Base-by-base conservation (phyloP, 306 rosid species). In the Cucurbita maxima region DNA sequence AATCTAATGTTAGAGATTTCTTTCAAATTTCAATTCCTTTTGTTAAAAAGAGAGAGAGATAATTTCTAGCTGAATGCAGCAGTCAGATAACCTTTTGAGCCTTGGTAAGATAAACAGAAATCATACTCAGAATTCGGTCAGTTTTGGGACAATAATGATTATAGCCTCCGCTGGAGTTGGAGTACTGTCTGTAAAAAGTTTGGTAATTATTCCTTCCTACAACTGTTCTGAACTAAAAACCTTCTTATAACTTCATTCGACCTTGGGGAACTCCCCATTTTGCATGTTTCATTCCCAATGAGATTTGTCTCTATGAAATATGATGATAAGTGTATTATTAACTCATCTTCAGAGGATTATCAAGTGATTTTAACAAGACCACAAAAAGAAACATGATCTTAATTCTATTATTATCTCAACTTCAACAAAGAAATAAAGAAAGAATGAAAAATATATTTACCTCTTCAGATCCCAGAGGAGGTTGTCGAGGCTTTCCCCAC, bases 401-500 rank as follows among this genome's bases (percentile, higher is more conserved):
- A 25, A 67, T 48, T 14, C 18, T 37, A 52, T 19, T 43, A 37
- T 14, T 52, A 68, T 19, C 55, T 62, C 81, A 78, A 50, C n/a
- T 66, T 62, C 14, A 36, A 80, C 14, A 50, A 61, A 36, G 20
- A 34, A 60, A 12, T 15, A 36, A 60, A 37, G 3, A 61, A 59
- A 61, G 22, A 12, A n/a, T 18, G 72, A 75, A 82, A 63, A 8
- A n/a, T 10, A 51, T 59, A 44, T 84, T 79, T 82, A 92, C 99
- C 96, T 95, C 97, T 77, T 78, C 86, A 84, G 85, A 78, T 59
- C 83, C 91, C 79, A 95, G 83, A 64, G 99, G 91, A 57, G 90
- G 78, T 75, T 85, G 92, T 50, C 99, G 89, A 13, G 96, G 97
- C 77, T 95, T 91, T 76, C 97, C 96, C 99, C 97, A 95, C 43